phyloP scores from a whole-genome alignment of 148 eudicot genomes.

The Rhododendron henanense region DNA sequence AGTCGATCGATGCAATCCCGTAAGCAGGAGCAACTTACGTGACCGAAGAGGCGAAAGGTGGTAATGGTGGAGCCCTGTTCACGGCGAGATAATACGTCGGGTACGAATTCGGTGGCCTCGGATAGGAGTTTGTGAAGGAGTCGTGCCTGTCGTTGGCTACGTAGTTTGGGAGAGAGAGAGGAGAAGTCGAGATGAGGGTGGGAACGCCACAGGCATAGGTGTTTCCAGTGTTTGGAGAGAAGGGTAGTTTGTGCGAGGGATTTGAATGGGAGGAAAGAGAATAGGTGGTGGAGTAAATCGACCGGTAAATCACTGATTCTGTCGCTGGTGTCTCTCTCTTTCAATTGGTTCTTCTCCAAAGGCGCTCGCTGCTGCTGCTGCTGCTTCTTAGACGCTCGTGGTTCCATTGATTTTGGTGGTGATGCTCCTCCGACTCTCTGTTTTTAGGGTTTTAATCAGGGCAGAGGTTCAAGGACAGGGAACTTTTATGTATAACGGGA shows the following conservation, averaged over 20 bases:
- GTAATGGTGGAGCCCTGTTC: constrained; percentile 14
- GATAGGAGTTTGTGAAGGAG: too few relatives aligned
- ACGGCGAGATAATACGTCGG: too few relatives aligned
- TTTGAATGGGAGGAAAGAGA: not conserved
- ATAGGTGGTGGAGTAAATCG: not conserved
- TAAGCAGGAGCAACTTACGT: constrained; percentile 28
- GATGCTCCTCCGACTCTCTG: too few relatives aligned
- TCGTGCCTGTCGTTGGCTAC: too few relatives aligned
- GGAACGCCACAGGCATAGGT: not conserved
- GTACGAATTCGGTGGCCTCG: too few relatives aligned
- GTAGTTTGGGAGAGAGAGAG: not conserved
- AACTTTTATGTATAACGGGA: too few relatives aligned
- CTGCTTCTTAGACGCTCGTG: not conserved
- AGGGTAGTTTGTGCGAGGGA: not conserved
- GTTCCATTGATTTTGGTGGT: too few relatives aligned
- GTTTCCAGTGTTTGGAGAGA: not conserved
- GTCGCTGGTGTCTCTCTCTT: not conserved
- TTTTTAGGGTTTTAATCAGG: too few relatives aligned
- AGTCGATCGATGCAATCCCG: constrained; percentile 36
- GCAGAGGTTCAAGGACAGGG: too few relatives aligned
- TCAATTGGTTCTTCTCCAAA: not conserved
- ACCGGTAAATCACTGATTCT: not conserved
- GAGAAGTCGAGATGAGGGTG: not conserved
- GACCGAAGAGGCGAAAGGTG: not conserved
- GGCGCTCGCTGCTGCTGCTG: not conserved